Evolutionary conservation across 805 yeast genomes (phyloP), one percentile per base, ranked within the genome.

Genomic region (Pichia pseudocactophila): DNA sequence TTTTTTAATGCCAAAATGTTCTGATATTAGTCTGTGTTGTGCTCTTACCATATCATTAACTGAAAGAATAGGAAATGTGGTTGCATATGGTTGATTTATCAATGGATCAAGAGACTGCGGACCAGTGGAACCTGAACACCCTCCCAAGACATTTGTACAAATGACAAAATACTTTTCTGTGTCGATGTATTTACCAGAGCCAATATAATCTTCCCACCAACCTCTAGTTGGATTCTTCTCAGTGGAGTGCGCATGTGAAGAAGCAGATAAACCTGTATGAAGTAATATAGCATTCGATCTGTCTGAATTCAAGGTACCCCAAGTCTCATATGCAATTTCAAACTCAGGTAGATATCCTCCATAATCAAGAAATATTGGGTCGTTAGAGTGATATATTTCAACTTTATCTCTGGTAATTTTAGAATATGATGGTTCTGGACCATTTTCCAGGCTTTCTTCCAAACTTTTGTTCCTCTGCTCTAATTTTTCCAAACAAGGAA

Each of bases 151-250:
- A 58, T 89, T 89, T 1, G 96, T 84, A 63, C 97, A 89, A 7
- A 89, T 75, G 5, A 89, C 75, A 57, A 86, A 86, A 62, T 72
- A 86, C 58, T 80, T 81, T 53, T 82, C 63, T 1, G 97, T 88
- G 56, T 89, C 97, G 40, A 89, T 59, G 48, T 82, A 77, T 48
- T 69, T 70, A 1, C 80, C 88, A 1, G 95, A 85, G 0, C 97
- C 97, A 40, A 89, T 86, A 62, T 88, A 88, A 44, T 78, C 73
- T 57, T 89, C 96, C 97, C 97, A 89, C 97, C 97, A 89, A 13
- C 97, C 97, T 5, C 78, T 76, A 47, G 74, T 73, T 6, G 74
- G 59, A 58, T 88, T 88, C 26, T 72, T 66, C 0, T 68, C 65
- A 46, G 84, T 92, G 3, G 95, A 84, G 54, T 76, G 82, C 9